A percentile compares a stretch with the other conserved stretches of the same genome.
Evolutionary conservation across 177 flowering plant species (phyloP).

Genomic region (Vitis hybrid): DNA sequence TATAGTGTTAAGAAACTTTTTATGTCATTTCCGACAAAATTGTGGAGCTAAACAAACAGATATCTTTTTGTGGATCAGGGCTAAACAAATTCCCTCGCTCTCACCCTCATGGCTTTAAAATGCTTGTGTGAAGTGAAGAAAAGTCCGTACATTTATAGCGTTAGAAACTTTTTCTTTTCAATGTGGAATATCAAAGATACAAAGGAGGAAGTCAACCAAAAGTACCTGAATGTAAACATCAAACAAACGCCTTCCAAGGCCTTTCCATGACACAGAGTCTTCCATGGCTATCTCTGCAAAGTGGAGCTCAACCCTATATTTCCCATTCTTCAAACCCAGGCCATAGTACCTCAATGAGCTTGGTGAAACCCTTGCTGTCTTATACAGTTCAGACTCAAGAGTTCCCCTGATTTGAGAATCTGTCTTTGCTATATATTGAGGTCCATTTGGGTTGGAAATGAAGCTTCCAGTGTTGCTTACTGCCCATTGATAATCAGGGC

Average conservation of each 20-base stretch:
- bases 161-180: no score
- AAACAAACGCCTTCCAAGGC: slow-evolving; percentile 48
- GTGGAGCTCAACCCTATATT: slow-evolving; percentile 41
- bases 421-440: slow-evolving; percentile 25
- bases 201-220: no score
- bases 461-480: slow-evolving; percentile 41
- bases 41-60: no score
- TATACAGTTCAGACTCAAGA: slow-evolving; percentile 47
- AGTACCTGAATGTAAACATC: slow-evolving; percentile 52
- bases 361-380: slow-evolving; percentile 48
- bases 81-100: no score
- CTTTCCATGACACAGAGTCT: slow-evolving; percentile 42
- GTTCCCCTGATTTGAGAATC: slow-evolving; percentile 42
- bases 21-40: no score
- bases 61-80: no score
- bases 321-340: slow-evolving; percentile 43
- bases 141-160: no score
- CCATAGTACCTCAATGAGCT: slow-evolving; percentile 54
- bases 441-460: slow-evolving; percentile 42
- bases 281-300: slow-evolving; percentile 50
- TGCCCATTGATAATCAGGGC: slow-evolving; percentile 32
- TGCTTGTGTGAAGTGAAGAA: no score
- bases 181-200: no score
- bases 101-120: no score
- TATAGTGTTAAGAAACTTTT: no score